A percentile compares a stretch with the other conserved stretches of the same genome.
phyloP scores from a whole-genome alignment of 352 stramenopile species.

The Globisporangium cystogenes region DNA sequence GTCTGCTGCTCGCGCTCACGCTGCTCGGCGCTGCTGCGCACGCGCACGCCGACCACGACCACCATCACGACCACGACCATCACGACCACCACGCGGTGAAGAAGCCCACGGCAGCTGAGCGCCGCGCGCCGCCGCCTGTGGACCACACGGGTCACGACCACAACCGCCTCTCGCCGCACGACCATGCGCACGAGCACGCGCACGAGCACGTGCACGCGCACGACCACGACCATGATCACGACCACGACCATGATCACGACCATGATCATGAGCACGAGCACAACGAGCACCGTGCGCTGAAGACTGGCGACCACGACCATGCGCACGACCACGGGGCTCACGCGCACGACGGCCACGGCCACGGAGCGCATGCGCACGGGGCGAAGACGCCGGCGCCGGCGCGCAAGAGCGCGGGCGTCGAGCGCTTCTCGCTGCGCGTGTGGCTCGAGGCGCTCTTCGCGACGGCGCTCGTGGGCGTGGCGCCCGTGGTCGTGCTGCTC shows the following conservation, averaged over 20 bases:
- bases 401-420: slow-evolving; percentile 3
- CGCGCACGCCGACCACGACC: slow-evolving; percentile 14
- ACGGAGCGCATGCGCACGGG: slow-evolving; percentile 4
- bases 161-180: not conserved
- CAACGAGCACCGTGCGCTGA: slow-evolving; percentile 5
- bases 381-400: slow-evolving; percentile 1
- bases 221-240: too few relatives aligned
- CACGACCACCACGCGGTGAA: slow-evolving; percentile 3
- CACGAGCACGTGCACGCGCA: too few relatives aligned
- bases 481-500: slow-evolving; percentile 62
- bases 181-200: slow-evolving; percentile 17
- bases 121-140: not conserved
- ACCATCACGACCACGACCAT: slow-evolving; percentile 15
- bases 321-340: slow-evolving; percentile 5
- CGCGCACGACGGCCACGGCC: slow-evolving; percentile 12
- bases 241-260: too few relatives aligned
- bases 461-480: slow-evolving; percentile 64
- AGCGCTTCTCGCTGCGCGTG: slow-evolving; percentile 39
- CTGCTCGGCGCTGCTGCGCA: not conserved
- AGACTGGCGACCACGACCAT: slow-evolving; percentile 7
- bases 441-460: slow-evolving; percentile 66
- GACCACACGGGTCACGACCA: slow-evolving; percentile 13
- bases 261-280: slow-evolving; percentile 15
- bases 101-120: slow-evolving; percentile 3
- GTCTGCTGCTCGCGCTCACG: slow-evolving; percentile 2